Base-by-base conservation (phyloP, 208 protist species). In the Acanthamoeba rhysodes region DNA sequence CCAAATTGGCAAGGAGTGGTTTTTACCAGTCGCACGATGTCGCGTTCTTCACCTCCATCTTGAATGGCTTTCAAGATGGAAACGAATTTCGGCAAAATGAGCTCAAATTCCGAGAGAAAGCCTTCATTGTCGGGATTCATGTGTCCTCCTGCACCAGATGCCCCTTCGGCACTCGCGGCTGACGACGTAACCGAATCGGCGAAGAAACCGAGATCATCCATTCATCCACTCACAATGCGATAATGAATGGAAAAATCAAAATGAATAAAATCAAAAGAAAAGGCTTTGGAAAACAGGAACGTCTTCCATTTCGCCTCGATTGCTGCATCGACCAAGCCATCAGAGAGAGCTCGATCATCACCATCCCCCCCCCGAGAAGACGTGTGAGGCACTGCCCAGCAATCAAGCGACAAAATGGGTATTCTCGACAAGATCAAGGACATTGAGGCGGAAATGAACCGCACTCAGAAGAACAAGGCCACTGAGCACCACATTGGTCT, bases 401-500 rank as follows among this genome's bases (percentile, higher is more conserved):
- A 29, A 27, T 55, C n/a, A 34, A 87, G 62, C 84, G 92, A 27
- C 18, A 96, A 20, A 24, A 99, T 99, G 99, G 99, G 99, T 74
- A 98, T 99, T 84, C 96, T 99, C 37, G 99, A 99, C 72, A 99
- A 99, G 91, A 99, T 99, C 16, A 99, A 99, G 94, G 99, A 99
- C 45, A 99, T 99, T 64, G 99, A 99, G 98, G 96, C 98, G 9
- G 99, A 99, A 96, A 99, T 99, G 93, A 97, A 97, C 16, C 97
- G 98, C 12, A 99, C 99, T 18, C 99, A 99, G 94, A 99, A 99
- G 90, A 99, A 99, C 97, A 99, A 99, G 96, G 99, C 99, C 74
- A 99, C 99, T 29, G 98, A 99, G 96, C 98, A 99, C 96, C 99
- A 99, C 97, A 94, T 99, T 10, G 98, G 99, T 55, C 96, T 98